A percentile compares a stretch with the other conserved stretches of the same genome.
Conservation (phyloP, 495 filamentous ascomycete genomes). For the Hypomontagnella monticulosa region DNA sequence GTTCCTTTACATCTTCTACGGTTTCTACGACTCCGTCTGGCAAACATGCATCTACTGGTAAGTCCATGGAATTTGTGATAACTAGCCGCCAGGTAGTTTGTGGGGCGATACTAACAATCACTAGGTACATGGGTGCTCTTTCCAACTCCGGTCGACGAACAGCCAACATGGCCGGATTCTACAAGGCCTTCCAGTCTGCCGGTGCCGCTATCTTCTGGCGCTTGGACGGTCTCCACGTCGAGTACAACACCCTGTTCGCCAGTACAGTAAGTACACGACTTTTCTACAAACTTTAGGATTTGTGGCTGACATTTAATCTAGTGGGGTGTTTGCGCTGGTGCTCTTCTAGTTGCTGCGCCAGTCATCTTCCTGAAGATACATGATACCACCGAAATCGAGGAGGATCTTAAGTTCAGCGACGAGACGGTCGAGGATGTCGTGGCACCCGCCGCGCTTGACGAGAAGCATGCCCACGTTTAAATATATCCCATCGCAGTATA, state of each 20-base stretch:
- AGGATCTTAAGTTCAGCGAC: constrained; percentile 84
- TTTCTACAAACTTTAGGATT: neutral
- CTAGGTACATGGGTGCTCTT: constrained; percentile 78
- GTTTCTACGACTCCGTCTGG: constrained; percentile 86
- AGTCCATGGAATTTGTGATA: constrained; percentile 41
- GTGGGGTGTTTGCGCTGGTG: constrained; percentile 77
- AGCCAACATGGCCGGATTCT: constrained; percentile 94
- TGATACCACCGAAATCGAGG: constrained; percentile 74
- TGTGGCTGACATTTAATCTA: constrained; percentile 53
- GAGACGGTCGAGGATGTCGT: constrained; percentile 76
- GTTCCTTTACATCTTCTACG: constrained; percentile 94
- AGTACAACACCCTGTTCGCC: constrained; percentile 72
- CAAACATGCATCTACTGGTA: constrained; percentile 90
- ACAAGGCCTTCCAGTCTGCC: constrained; percentile 91
- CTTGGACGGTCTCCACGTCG: constrained; percentile 69
- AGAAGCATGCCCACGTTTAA: constrained; percentile 34
- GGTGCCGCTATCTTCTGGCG: constrained; percentile 89
- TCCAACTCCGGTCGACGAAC: constrained; percentile 91
- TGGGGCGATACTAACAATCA: constrained; percentile 35
- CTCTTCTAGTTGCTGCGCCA: constrained; percentile 78
- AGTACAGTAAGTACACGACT: constrained; percentile 49
- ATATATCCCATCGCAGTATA: neutral
- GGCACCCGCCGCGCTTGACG: constrained; percentile 12
- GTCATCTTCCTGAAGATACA: constrained; percentile 82
- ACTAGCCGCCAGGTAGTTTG: constrained; percentile 25